Evolutionary conservation across 169 alveolate species (phyloP).

Genomic region (Blepharisma undulans): DNA sequence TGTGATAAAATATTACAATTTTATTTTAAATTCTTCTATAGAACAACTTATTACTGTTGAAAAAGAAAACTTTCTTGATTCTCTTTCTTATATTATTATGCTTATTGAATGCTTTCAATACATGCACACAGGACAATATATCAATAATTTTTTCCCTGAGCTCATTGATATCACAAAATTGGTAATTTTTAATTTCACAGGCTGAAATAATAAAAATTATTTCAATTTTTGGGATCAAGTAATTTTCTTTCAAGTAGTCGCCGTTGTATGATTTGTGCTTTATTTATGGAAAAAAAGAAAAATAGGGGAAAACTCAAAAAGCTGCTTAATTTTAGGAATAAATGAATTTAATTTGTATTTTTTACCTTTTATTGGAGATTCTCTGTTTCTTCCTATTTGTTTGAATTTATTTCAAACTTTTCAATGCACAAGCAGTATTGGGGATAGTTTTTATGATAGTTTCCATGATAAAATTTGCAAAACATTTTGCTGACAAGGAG

Average conservation of each 20-base stretch:
- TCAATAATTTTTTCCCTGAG: neutral
- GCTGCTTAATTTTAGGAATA: neutral
- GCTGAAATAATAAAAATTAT: no score
- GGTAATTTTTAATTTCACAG: neutral
- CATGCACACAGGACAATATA: neutral
- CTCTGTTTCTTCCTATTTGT: neutral
- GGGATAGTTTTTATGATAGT: neutral
- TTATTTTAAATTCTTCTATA: neutral
- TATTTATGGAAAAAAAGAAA: no score
- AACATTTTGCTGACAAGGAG: constrained; percentile 27
- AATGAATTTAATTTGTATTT: neutral
- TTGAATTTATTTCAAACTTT: neutral
- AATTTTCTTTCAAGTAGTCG: no score
- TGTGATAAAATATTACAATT: neutral
- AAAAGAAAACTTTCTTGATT: neutral
- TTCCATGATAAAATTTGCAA: constrained; percentile 4
- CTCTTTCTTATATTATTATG: neutral
- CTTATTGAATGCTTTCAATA: neutral
- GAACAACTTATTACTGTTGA: neutral
- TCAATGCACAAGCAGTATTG: neutral
- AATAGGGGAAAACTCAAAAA: no score
- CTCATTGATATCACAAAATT: neutral
- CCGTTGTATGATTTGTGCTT: no score
- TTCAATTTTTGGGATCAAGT: no score
- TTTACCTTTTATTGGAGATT: neutral